Conservation (phyloP, 495 filamentous ascomycete species). For the Penicillium taxi region DNA sequence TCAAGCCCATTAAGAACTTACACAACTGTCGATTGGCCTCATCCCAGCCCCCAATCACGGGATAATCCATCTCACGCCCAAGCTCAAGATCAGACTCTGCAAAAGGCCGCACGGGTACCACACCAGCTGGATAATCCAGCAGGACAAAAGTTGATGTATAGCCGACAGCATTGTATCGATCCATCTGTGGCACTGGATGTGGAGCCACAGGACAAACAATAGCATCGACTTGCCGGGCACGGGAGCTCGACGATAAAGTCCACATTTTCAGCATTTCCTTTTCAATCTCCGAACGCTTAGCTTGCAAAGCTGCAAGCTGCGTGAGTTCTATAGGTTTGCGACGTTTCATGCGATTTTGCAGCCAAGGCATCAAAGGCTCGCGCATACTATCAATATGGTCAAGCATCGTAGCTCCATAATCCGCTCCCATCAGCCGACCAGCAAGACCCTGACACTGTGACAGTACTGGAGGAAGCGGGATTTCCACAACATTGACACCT, state of each 20-base stretch:
- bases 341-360: slow-evolving; percentile 39
- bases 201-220: slow-evolving; percentile 50
- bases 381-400: slow-evolving; percentile 44
- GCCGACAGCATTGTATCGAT: slow-evolving; percentile 53
- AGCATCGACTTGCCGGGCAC: slow-evolving; percentile 40
- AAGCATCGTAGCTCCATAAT: slow-evolving; percentile 46
- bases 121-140: slow-evolving; percentile 55
- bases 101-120: slow-evolving; percentile 47
- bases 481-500: slow-evolving; percentile 46
- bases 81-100: slow-evolving; percentile 41
- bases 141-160: slow-evolving; percentile 56
- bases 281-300: slow-evolving; percentile 41
- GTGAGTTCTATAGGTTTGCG: slow-evolving; percentile 34
- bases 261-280: slow-evolving; percentile 50
- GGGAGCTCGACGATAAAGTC: slow-evolving; percentile 19
- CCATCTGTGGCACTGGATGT: slow-evolving; percentile 56
- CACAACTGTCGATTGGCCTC: slow-evolving; percentile 53
- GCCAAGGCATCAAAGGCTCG: slow-evolving; percentile 54
- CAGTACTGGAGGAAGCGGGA: slow-evolving; percentile 41
- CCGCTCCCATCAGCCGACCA: slow-evolving; percentile 49
- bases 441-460: slow-evolving; percentile 46
- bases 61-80: slow-evolving; percentile 32
- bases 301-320: slow-evolving; percentile 43
- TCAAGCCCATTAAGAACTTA: slow-evolving; percentile 26
- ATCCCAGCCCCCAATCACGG: slow-evolving; percentile 50